A percentile compares a stretch with the other conserved stretches of the same genome.
Evolutionary conservation across 1,284 basidiomycete genomes (phyloP).

Genomic region (Pseudozyma thailandica): DNA sequence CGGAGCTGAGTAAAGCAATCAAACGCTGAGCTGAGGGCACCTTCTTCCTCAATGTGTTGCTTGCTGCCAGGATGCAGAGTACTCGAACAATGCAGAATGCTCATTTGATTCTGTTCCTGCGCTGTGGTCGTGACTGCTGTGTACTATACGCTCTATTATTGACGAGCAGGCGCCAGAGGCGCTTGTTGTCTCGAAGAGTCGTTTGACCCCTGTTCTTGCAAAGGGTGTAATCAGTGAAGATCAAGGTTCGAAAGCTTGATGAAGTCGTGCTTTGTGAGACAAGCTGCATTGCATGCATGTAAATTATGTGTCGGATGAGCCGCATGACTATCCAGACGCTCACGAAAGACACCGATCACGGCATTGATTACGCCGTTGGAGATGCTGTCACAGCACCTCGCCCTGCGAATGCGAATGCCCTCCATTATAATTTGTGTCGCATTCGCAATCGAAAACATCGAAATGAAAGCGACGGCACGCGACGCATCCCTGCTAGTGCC

Average conservation of each 20-base stretch:
- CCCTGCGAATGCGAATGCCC: too few relatives aligned
- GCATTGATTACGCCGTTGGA: neutral
- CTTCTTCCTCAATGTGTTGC: neutral
- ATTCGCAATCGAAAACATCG: neutral
- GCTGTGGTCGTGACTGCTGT: too few relatives aligned
- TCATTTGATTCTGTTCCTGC: neutral
- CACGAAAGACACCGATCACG: too few relatives aligned
- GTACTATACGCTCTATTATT: neutral
- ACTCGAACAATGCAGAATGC: neutral
- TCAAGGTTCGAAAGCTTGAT: slow-evolving; percentile 2
- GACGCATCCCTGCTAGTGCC: neutral
- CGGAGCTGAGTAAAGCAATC: neutral
- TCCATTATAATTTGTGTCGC: neutral
- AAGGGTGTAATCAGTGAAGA: too few relatives aligned
- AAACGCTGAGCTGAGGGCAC: too few relatives aligned
- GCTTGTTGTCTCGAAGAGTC: neutral
- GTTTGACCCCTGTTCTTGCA: too few relatives aligned
- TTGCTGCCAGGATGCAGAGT: neutral
- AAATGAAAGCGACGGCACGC: slow-evolving; percentile 8
- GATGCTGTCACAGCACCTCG: too few relatives aligned
- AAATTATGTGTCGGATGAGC: neutral
- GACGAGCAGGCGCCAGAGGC: neutral
- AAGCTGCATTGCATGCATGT: neutral
- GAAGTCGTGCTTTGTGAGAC: neutral
- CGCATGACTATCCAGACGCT: too few relatives aligned